Evolutionary conservation across 306 rosid genomes (phyloP), one percentile per base, ranked within the genome.

Genomic region (Prunus fruticosa): DNA sequence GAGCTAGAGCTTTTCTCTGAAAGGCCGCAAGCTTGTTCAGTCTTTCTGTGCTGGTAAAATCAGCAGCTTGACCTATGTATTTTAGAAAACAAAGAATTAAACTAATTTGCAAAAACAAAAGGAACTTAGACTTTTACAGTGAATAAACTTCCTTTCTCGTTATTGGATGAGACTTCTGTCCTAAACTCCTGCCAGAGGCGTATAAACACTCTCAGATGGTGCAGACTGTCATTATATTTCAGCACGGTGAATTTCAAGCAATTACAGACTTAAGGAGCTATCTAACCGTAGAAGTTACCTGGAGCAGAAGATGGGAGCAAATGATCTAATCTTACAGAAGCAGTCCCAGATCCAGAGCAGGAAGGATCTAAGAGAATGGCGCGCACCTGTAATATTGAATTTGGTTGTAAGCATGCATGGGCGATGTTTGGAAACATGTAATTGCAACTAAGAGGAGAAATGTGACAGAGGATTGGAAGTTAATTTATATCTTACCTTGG

Each of bases 361-460:
- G 98, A 89, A 83, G 97, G 98, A 87, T 93, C 98, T 79, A 91
- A 83, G 72, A 92, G 98, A 79, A 94, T 90, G 69, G 95, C 98
- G 14, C 82, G 84, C 57, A 90, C 75, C 98, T 92, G 83, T 71
- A 52, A 66, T 45, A 61, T 51, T 34, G 74, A 72, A 76, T 80
- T 63, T 49, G 28, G 72, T 25, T 5, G 72, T 69, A 41, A 67
- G 47, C 43, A 60, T 28, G 73, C 38, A 49, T 3, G 43, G 58
- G 20, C 71, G 2, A 16, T 14, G 62, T 13, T 38, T 16, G 23
- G 19, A 64, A 16, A 41, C 18, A 18, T 62, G 67, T 3, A 62
- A 60, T 19, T n/a, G 75, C 25, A 53, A 58, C 64, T 30, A 20
- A 41, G 41, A 41, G 61, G 54, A 51, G 64, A 66, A 53, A 23